Conservation (phyloP, 1,284 basidiomycete species). For the Pseudozyma thailandica region DNA sequence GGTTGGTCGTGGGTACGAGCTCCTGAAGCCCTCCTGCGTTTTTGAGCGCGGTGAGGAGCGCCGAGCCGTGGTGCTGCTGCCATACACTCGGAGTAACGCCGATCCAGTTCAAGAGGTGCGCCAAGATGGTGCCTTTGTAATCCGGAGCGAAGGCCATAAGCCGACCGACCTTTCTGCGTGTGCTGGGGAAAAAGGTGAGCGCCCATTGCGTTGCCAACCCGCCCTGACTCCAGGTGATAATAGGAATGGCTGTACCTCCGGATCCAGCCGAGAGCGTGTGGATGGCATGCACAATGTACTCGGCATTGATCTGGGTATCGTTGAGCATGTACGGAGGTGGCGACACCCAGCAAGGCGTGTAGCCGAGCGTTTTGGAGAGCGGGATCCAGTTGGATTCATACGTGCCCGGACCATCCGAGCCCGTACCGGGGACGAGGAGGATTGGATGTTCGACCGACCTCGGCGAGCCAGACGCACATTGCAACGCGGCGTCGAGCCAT, state of each 20-base stretch:
- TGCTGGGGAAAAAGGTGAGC: constrained; percentile 41
- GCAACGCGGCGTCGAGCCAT: constrained; percentile 15
- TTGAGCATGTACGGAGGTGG: constrained; percentile 45
- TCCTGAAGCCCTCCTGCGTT: constrained; percentile 37
- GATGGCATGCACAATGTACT: constrained; percentile 48
- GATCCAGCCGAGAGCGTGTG: constrained; percentile 12
- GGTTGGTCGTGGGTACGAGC: constrained; percentile 44
- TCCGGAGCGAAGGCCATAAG: constrained; percentile 41
- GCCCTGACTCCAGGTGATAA: constrained; percentile 46
- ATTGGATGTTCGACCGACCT: constrained; percentile 34
- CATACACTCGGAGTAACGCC: constrained; percentile 13
- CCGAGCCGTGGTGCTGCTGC: constrained; percentile 34
- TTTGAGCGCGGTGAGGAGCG: constrained; percentile 20
- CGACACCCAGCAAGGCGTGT: constrained; percentile 37
- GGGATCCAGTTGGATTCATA: constrained; percentile 46
- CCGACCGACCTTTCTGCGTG: constrained; percentile 16
- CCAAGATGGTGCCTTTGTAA: constrained; percentile 36
- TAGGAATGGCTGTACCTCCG: constrained; percentile 15
- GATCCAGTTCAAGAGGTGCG: constrained; percentile 5
- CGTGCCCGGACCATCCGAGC: constrained; percentile 14
- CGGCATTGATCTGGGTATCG: constrained; percentile 35
- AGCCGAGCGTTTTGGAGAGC: constrained; percentile 26
- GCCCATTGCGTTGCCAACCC: constrained; percentile 29
- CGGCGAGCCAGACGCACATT: constrained; percentile 21
- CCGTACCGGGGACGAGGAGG: constrained; percentile 46